Evolutionary conservation across 2,329 filamentous ascomycete genomes (phyloP).

Genomic region (Lasiodiplodia gonubiensis): DNA sequence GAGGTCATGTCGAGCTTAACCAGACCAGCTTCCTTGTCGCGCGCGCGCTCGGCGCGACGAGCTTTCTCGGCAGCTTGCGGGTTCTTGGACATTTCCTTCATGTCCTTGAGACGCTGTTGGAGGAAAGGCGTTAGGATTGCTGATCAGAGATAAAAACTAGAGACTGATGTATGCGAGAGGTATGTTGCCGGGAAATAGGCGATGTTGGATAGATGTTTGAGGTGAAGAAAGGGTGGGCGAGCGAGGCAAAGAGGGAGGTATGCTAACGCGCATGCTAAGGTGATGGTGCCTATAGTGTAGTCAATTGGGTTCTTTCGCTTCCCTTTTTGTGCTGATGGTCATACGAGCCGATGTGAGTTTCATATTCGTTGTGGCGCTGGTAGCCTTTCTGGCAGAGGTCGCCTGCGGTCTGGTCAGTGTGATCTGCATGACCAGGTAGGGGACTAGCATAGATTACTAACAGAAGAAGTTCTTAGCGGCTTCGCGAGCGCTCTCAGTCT

Average conservation of each 20-base stretch:
- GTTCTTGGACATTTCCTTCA: conserved; percentile 82
- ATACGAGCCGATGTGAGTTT: conserved; percentile 91
- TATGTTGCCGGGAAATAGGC: neutral
- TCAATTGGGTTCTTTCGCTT: conserved; percentile 31
- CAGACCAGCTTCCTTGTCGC: conserved; percentile 66
- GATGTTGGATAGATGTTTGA: neutral
- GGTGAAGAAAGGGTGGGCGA: neutral
- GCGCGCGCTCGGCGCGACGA: conserved; percentile 66
- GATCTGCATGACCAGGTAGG: neutral
- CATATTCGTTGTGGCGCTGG: conserved; percentile 92
- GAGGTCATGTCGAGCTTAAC: conserved; percentile 22
- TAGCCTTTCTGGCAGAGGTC: conserved; percentile 93
- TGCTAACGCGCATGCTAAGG: neutral
- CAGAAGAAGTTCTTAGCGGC: conserved; percentile 83
- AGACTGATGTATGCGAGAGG: too few species aligned
- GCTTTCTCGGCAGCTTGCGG: conserved; percentile 69
- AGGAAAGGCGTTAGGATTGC: neutral
- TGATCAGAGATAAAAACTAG: neutral
- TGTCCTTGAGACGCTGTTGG: conserved; percentile 73
- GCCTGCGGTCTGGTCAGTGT: conserved; percentile 47
- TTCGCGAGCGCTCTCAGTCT: conserved; percentile 71
- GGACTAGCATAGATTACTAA: conserved; percentile 31
- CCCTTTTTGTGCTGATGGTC: conserved; percentile 92
- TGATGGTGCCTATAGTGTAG: conserved; percentile 32
- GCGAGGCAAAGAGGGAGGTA: neutral